phyloP scores from a whole-genome alignment of 1,139 yeast genomes.

The Lipomyces yarrowii region DNA sequence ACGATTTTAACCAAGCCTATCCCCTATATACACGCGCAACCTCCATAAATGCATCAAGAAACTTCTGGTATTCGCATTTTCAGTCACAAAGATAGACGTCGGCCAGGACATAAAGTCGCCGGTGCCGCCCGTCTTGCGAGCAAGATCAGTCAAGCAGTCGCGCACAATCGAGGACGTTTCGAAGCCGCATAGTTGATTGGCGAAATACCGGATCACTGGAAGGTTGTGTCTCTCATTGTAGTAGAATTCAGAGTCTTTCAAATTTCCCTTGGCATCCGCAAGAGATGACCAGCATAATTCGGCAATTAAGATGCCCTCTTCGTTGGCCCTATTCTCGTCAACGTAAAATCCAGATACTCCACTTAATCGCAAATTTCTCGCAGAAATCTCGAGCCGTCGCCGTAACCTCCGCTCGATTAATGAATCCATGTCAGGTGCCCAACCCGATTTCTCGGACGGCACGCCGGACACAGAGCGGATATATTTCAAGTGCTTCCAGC shows the following conservation, averaged over 20 bases:
- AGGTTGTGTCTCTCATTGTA: neutral
- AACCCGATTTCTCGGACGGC: neutral
- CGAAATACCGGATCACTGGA: constrained; percentile 6
- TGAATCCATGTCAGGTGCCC: constrained; percentile 16
- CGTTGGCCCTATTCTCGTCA: constrained; percentile 4
- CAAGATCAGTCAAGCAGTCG: neutral
- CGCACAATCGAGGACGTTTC: constrained; percentile 5
- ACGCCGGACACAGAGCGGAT: neutral
- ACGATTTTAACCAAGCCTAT: constrained; percentile 2
- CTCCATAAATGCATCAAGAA: constrained; percentile 15
- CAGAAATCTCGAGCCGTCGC: constrained; percentile 2
- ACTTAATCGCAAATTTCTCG: neutral
- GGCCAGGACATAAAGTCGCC: neutral
- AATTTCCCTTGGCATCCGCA: neutral
- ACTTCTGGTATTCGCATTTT: constrained; percentile 3
- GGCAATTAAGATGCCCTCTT: constrained; percentile 1
- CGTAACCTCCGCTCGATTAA: constrained; percentile 14
- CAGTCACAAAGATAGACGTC: neutral
- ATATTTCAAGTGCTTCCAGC: neutral
- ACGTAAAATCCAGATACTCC: constrained; percentile 7
- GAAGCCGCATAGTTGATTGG: constrained; percentile 12
- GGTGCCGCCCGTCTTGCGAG: neutral
- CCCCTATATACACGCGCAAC: constrained; percentile 13
- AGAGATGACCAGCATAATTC: constrained; percentile 6
- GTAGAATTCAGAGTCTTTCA: constrained; percentile 12